A percentile compares a stretch with the other conserved stretches of the same genome.
Conservation (phyloP, 2,329 filamentous ascomycete genomes). For the Huntiella decipiens region DNA sequence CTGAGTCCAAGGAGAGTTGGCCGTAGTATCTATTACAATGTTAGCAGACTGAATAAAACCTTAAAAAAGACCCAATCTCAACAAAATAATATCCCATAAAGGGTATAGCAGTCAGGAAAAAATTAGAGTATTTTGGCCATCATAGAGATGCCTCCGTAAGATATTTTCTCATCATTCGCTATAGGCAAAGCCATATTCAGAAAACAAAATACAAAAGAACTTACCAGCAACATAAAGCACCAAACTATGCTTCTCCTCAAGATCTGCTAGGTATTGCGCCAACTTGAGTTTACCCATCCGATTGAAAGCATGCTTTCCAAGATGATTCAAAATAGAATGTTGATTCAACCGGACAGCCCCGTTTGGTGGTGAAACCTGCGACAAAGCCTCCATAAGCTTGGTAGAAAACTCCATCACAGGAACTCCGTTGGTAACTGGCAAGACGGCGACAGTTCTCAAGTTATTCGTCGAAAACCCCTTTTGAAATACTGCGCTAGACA, state of each 20-base stretch:
- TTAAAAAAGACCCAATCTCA: constrained; percentile 15
- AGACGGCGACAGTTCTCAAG: constrained; percentile 73
- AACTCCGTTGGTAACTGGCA: constrained; percentile 79
- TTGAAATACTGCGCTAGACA: constrained; percentile 19
- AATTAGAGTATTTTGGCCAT: constrained; percentile 44
- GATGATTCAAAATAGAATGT: constrained; percentile 79
- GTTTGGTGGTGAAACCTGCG: constrained; percentile 74
- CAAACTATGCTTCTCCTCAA: constrained; percentile 92
- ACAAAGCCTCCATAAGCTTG: constrained; percentile 67
- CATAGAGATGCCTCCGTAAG: constrained; percentile 29
- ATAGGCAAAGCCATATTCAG: constrained; percentile 1
- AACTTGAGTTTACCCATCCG: constrained; percentile 93
- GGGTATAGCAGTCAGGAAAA: constrained; percentile 36
- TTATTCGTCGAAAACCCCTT: constrained; percentile 76
- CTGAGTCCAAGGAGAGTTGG: constrained; percentile 95
- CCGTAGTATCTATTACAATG: constrained; percentile 54
- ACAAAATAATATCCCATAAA: constrained; percentile 6
- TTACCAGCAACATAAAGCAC: constrained; percentile 79
- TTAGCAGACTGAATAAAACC: constrained; percentile 1
- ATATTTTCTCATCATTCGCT: constrained; percentile 32
- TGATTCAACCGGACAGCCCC: constrained; percentile 87
- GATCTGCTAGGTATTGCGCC: constrained; percentile 84
- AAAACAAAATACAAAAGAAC: constrained; percentile 14
- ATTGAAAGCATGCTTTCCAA: constrained; percentile 90
- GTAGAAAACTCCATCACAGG: constrained; percentile 92